Evolutionary conservation across 2,329 filamentous ascomycete genomes (phyloP).

Genomic region (Colletotrichum australisinense): DNA sequence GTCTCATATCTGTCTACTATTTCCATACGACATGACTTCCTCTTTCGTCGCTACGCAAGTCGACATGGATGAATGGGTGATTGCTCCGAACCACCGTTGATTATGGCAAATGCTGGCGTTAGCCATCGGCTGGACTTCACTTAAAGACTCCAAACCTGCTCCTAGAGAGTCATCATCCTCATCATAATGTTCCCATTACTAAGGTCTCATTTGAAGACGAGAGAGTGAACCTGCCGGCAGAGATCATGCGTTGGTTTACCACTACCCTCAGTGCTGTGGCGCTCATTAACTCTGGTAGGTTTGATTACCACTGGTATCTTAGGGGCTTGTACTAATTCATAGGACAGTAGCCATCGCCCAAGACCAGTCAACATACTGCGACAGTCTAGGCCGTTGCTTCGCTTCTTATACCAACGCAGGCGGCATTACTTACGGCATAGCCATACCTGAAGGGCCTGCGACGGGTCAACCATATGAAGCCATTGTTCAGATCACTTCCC

Average conservation of each 20-base stretch:
- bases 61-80: background rate
- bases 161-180: background rate
- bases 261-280: constrained; percentile 14
- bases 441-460: constrained; percentile 47
- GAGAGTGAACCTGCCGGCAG: background rate
- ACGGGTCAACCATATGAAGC: constrained; percentile 48
- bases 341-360: constrained; percentile 15
- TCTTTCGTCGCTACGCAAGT: background rate
- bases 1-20: background rate
- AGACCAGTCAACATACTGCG: constrained; percentile 36
- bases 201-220: background rate
- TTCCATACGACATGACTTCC: background rate
- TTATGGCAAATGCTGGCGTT: background rate
- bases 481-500: constrained; percentile 55
- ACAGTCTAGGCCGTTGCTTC: constrained; percentile 39
- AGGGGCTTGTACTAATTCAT: background rate
- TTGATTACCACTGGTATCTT: too few relatives aligned
- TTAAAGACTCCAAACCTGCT: background rate
- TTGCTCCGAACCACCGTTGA: background rate
- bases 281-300: constrained; percentile 31
- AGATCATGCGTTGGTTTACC: constrained; percentile 33
- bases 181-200: background rate
- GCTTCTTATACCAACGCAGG: constrained; percentile 41
- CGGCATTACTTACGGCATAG: constrained; percentile 46
- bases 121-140: background rate